Evolutionary conservation across 805 yeast genomes (phyloP).

Genomic region (Starmerella kuoi): DNA sequence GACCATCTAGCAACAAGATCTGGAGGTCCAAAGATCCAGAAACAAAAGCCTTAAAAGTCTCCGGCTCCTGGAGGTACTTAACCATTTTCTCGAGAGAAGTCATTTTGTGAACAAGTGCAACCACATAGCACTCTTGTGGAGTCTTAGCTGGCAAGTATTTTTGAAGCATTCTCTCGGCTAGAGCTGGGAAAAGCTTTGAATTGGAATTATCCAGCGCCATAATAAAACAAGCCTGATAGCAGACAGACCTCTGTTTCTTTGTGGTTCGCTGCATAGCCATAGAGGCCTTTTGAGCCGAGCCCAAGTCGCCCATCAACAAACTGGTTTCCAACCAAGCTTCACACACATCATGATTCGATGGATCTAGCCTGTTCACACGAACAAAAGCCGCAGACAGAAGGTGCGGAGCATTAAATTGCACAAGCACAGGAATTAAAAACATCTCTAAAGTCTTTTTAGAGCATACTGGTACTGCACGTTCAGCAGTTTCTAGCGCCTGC

Average conservation of each 20-base stretch:
- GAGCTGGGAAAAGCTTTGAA: conserved; percentile 40
- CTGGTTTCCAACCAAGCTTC: conserved; percentile 20
- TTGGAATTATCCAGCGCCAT: conserved; percentile 39
- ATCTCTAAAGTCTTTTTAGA: conserved; percentile 14
- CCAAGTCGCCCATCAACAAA: conserved; percentile 16
- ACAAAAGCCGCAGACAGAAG: conserved; percentile 24
- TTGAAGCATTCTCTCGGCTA: conserved; percentile 49
- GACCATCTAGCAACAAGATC: conserved; percentile 31
- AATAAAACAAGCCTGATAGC: conserved; percentile 32
- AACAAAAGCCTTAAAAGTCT: conserved; percentile 8
- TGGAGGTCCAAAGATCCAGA: conserved; percentile 51
- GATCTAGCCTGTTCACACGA: conserved; percentile 17
- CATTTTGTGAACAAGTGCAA: conserved; percentile 38
- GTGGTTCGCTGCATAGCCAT: conserved; percentile 22
- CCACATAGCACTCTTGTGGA: conserved; percentile 57
- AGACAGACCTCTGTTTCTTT: conserved; percentile 17
- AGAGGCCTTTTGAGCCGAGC: conserved; percentile 20
- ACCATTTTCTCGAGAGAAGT: conserved; percentile 32
- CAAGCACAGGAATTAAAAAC: conserved; percentile 26
- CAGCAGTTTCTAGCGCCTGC: conserved; percentile 12
- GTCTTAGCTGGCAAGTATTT: conserved; percentile 39
- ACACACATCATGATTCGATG: conserved; percentile 18
- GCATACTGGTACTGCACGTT: conserved; percentile 11
- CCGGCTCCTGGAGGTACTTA: conserved; percentile 22
- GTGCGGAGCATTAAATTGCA: conserved; percentile 24